phyloP scores from a whole-genome alignment of 2,329 filamentous ascomycete genomes.

The Penicillium frequentans region DNA sequence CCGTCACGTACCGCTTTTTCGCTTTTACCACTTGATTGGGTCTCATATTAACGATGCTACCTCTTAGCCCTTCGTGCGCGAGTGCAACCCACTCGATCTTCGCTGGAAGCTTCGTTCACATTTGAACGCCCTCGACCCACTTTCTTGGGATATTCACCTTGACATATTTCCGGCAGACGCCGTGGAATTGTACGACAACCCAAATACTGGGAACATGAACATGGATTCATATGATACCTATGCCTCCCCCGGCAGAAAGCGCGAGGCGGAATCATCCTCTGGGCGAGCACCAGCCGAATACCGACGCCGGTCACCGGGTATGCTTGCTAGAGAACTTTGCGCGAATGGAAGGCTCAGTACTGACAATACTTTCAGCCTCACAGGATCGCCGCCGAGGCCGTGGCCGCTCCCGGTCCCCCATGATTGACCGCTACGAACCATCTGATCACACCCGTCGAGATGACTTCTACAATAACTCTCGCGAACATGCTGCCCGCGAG shows the following conservation, averaged over 20 bases:
- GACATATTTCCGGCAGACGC: conserved; percentile 1
- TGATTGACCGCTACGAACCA: conserved; percentile 66
- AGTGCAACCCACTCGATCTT: neutral
- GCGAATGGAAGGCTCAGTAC: neutral
- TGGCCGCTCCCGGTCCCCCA: conserved; percentile 60
- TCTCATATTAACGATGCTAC: conserved; percentile 40
- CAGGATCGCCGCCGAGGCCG: conserved; percentile 49
- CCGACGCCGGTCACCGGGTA: conserved; percentile 50
- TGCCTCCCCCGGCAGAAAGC: conserved; percentile 44
- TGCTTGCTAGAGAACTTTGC: conserved; percentile 9
- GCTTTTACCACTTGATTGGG: conserved; percentile 23
- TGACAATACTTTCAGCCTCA: conserved; percentile 24
- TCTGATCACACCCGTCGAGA: conserved; percentile 56
- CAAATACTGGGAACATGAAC: neutral
- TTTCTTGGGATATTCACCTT: neutral
- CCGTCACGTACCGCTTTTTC: conserved; percentile 12
- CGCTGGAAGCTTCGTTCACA: neutral
- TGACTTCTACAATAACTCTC: conserved; percentile 54
- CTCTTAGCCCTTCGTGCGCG: conserved; percentile 33
- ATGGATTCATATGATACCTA: conserved; percentile 52
- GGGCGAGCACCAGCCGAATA: conserved; percentile 41
- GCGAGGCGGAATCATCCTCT: conserved; percentile 42
- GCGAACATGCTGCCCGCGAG: conserved; percentile 48
- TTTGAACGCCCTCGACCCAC: neutral
- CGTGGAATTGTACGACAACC: neutral